Evolutionary conservation across 2,329 filamentous ascomycete genomes (phyloP).

Genomic region (Curvularia hawaiiensis): DNA sequence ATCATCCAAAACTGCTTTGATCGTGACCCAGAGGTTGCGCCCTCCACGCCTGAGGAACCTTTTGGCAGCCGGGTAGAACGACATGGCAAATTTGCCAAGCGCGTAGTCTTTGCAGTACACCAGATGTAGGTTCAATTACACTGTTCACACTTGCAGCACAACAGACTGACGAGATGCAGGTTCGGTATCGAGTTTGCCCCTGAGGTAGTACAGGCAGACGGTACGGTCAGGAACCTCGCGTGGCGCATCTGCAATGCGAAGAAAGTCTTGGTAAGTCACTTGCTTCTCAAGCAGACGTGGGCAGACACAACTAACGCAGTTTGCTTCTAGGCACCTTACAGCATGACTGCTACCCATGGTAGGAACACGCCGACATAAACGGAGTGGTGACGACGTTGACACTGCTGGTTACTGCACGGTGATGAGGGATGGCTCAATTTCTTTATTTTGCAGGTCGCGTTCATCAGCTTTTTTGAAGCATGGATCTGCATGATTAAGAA

Average conservation of each 20-base stretch:
- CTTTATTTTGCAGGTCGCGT: background rate
- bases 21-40: constrained; percentile 87
- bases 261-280: constrained; percentile 78
- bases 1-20: constrained; percentile 93
- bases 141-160: background rate
- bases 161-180: constrained; percentile 43
- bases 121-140: constrained; percentile 71
- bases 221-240: constrained; percentile 85
- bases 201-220: constrained; percentile 89
- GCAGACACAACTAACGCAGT: constrained; percentile 7
- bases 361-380: constrained; percentile 41
- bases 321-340: constrained; percentile 51
- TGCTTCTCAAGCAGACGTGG: background rate
- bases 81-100: constrained; percentile 84
- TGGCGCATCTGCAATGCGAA: constrained; percentile 97
- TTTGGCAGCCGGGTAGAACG: constrained; percentile 87
- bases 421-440: background rate
- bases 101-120: constrained; percentile 91
- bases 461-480: background rate
- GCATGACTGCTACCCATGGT: constrained; percentile 54
- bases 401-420: background rate
- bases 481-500: background rate
- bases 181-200: constrained; percentile 95
- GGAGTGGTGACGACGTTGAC: background rate
- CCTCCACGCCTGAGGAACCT: constrained; percentile 74